Conservation (phyloP, 208 protist species). For the Naegleria lovaniensis region DNA sequence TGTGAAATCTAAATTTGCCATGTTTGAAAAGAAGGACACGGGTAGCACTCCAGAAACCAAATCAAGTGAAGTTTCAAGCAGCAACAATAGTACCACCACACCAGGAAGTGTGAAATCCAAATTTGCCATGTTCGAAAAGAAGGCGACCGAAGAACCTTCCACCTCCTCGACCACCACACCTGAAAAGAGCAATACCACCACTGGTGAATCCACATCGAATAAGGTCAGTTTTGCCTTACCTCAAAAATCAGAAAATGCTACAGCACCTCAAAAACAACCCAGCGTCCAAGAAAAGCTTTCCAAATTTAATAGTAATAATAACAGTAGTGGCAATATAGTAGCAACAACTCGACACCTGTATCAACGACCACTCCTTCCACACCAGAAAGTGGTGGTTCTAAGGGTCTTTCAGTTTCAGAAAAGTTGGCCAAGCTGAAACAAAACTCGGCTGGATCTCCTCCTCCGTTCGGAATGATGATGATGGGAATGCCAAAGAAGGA, state of each 20-base stretch:
- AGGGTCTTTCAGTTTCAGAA: background rate
- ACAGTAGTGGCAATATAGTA: too few species aligned
- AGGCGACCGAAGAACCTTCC: background rate
- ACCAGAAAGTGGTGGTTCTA: background rate
- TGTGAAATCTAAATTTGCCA: background rate
- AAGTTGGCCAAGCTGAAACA: background rate
- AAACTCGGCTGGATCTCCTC: background rate
- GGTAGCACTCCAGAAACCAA: background rate
- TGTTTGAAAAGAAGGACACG: background rate
- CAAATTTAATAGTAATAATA: too few species aligned
- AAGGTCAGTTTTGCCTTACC: too few species aligned
- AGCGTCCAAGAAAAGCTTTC: too few species aligned
- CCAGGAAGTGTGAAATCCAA: background rate
- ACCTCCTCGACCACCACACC: background rate
- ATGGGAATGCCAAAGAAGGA: background rate
- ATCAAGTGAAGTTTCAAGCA: background rate
- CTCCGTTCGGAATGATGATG: background rate
- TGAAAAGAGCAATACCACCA: too few species aligned
- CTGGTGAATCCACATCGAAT: too few species aligned
- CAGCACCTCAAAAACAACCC: too few species aligned
- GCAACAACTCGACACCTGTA: too few species aligned
- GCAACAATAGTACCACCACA: background rate
- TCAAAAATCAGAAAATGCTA: too few species aligned
- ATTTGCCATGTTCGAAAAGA: background rate
- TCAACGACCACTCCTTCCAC: too few species aligned